A percentile compares a stretch with the other conserved stretches of the same genome.
These are phyloP conservation scores for Penicillium glabrum DNA, from an alignment of 2,329 filamentous ascomycete species.

Conservation along the genomic window DNA sequence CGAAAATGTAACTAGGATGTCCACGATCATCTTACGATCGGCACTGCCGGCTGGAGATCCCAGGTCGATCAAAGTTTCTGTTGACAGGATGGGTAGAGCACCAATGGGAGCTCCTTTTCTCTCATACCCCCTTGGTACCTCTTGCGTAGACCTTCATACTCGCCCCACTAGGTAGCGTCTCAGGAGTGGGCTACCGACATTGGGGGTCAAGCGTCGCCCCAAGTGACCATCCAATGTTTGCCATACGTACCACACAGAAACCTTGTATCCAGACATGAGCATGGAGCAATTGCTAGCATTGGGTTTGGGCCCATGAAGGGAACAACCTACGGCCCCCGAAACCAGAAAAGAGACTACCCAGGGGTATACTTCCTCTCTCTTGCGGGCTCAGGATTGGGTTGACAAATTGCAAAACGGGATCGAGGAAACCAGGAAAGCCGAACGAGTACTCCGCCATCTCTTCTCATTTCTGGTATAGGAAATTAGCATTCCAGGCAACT, in stretches of 20 bases:
- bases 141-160: not conserved
- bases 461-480: not conserved
- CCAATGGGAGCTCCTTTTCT: slow-evolving; percentile 7
- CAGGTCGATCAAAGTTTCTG: slow-evolving; percentile 10
- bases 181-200: slow-evolving; percentile 8
- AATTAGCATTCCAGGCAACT: not conserved
- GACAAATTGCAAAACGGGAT: not conserved
- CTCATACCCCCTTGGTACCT: not conserved
- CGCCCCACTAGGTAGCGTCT: slow-evolving; percentile 2
- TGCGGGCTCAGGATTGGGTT: not conserved
- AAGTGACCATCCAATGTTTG: slow-evolving; percentile 19
- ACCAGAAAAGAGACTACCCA: not conserved
- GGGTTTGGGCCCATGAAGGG: not conserved
- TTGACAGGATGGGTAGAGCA: slow-evolving; percentile 8
- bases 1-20: slow-evolving; percentile 4
- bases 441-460: not conserved
- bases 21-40: slow-evolving; percentile 11
- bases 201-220: slow-evolving; percentile 8
- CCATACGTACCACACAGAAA: slow-evolving; percentile 22
- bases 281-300: slow-evolving; percentile 1
- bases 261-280: slow-evolving; percentile 11
- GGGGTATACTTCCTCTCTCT: not conserved
- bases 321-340: not conserved
- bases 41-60: slow-evolving; percentile 7
- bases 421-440: not conserved